Percentiles rank a stretch among this genome's conserved stretches.
Conservation (phyloP, 2,329 filamentous ascomycete genomes). For the Penicillium brasilianum region DNA sequence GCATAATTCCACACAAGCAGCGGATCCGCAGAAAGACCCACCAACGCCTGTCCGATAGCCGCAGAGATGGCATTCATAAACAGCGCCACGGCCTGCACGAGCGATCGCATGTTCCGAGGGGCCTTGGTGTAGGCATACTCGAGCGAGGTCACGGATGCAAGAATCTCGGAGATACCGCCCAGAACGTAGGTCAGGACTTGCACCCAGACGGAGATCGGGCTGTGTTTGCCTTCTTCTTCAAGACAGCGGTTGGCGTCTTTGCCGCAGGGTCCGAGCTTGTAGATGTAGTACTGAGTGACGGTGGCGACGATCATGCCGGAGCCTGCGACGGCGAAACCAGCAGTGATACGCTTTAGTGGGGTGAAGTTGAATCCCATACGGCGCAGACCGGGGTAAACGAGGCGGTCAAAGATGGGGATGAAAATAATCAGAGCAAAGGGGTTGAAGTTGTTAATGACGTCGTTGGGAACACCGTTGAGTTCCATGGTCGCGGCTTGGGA, state of each 20-base stretch:
- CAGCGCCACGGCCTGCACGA: constrained; percentile 72
- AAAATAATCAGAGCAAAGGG: constrained; percentile 59
- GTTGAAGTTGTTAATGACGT: constrained; percentile 61
- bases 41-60: constrained; percentile 72
- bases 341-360: constrained; percentile 59
- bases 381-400: constrained; percentile 59
- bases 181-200: constrained; percentile 58
- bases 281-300: constrained; percentile 59
- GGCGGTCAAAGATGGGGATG: constrained; percentile 59
- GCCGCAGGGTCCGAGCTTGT: constrained; percentile 66
- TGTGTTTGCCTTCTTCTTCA: constrained; percentile 49
- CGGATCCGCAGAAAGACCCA: constrained; percentile 66
- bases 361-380: constrained; percentile 56
- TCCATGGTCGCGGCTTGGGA: constrained; percentile 61
- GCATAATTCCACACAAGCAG: constrained; percentile 75
- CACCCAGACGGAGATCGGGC: constrained; percentile 68
- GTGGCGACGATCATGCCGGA: constrained; percentile 57
- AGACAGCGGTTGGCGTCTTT: constrained; percentile 57
- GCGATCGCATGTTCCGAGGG: constrained; percentile 77
- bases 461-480: constrained; percentile 60
- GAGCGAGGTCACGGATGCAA: constrained; percentile 65
- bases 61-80: constrained; percentile 73
- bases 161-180: constrained; percentile 63
- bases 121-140: constrained; percentile 81
- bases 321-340: constrained; percentile 56